Base-by-base conservation (phyloP, 2,329 filamentous ascomycete genomes). In the Colletotrichum neosansevieriae region DNA sequence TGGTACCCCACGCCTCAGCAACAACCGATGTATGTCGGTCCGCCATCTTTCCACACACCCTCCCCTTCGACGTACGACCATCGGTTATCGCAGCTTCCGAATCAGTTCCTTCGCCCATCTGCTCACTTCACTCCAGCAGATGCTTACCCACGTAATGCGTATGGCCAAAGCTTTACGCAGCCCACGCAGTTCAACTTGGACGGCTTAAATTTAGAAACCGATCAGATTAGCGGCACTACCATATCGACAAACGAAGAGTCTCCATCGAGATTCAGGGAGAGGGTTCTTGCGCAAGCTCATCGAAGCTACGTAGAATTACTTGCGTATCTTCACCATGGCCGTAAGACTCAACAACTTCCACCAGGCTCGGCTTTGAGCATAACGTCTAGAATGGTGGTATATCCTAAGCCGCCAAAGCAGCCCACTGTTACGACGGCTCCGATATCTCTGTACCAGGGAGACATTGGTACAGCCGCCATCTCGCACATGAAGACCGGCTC, bases 261-360 rank as follows among this genome's bases (percentile, higher is more conserved):
- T 3, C 77, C 78, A 15, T 61, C 75, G 15, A 80, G 79, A 9
- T 93, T 93, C 75, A 90, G 89, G 71, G 91, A 94, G 71, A 91
- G 88, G 71, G 87, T 88, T 2, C 79, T 94, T 24, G 82, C 86
- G 13, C 90, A 89, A 80, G 92, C 92, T n/a, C 90, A 94, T 76
- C 85, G 85, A 71, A 86, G 90, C 36, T 94, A 94, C 77, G 83
- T 92, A 54, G 90, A 93, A 71, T 84, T 95, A 7, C 80, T 94
- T 3, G 80, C 88, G 10, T 88, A 88, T 71, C 82, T 92, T 6
- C 88, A 92, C 69, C 85, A 88, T 59, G 83, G 82, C 19, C 89
- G 88, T 65, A 89, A 84, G 73, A 77, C 81, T 2, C 79, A 80
- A 10, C 76, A 80, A 17, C 75, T 76, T 17, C 82, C 81, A 69